phyloP scores from a whole-genome alignment of 2,329 filamentous ascomycete genomes.

The Aspergillus niger region DNA sequence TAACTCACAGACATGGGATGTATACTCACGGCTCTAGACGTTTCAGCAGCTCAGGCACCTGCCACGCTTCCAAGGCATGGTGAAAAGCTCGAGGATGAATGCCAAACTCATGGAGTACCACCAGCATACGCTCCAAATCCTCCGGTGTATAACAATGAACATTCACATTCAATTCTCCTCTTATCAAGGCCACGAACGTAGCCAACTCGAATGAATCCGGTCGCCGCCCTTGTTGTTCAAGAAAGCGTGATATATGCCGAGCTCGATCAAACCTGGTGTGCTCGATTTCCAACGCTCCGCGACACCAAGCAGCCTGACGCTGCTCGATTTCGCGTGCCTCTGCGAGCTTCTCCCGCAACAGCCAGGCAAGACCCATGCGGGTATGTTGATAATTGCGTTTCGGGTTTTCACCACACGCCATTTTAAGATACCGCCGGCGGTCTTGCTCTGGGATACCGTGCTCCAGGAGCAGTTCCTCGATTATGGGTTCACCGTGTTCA shows the following conservation, averaged over 20 bases:
- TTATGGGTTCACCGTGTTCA: constrained; percentile 57
- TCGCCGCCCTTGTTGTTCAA: not conserved
- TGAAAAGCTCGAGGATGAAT: constrained; percentile 69
- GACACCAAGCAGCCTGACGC: not conserved
- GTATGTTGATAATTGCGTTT: constrained; percentile 63
- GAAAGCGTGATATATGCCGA: not conserved
- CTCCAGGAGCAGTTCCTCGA: constrained; percentile 64
- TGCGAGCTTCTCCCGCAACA: constrained; percentile 69
- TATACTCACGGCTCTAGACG: not conserved
- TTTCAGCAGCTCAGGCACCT: constrained; percentile 61
- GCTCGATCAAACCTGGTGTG: not conserved
- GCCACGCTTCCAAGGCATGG: constrained; percentile 67
- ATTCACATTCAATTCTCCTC: constrained; percentile 69
- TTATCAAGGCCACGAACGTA: constrained; percentile 61
- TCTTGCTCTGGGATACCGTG: constrained; percentile 57
- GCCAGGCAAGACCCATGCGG: constrained; percentile 68
- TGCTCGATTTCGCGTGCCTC: constrained; percentile 21
- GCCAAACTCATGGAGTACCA: constrained; percentile 67
- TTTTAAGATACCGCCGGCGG: constrained; percentile 72
- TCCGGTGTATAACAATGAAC: constrained; percentile 71
- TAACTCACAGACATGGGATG: fast-evolving
- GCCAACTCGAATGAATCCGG: constrained; percentile 61
- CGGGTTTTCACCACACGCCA: constrained; percentile 73
- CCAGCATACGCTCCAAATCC: constrained; percentile 65
- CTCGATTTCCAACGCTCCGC: not conserved